Evolutionary conservation across 1,284 basidiomycete genomes (phyloP), one percentile per base, ranked within the genome.

Genomic region (Sanghuangporus sanghuang): DNA sequence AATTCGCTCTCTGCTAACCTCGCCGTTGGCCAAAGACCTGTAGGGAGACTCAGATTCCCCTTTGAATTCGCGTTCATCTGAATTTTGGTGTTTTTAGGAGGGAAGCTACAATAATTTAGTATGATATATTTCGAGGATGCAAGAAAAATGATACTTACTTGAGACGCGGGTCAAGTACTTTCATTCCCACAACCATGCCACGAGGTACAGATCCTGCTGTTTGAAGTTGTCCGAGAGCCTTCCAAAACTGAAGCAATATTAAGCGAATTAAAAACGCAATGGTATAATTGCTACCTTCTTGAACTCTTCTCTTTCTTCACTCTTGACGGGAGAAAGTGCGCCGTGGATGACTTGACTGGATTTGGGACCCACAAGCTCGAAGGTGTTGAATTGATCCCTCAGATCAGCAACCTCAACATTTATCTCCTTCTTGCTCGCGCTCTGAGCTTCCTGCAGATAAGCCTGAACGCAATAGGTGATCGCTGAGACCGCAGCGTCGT

Each of bases 291-390:
- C 50, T 63, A 90, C 90, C 76, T 85, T 78, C 64, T 79, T 81
- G 67, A 90, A 89, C 38, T 86, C 85, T n/a, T 72, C 74, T 46
- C 83, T 75, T 1, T 79, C 70, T 44, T 87, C 84, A 0, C 79
- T 78, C 9, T 78, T 75, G 9, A 82, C 79, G 7, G 87, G 82
- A 32, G 78, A 83, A 55, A 96, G 71, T 1, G 87, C 87, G 18
- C 92, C 90, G 68, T 82, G 85, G 57, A 96, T 74, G 7, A 95
- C 83, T 69, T 91, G 89, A 63, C 84, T 93, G 0, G 92, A 81
- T 71, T 88, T 89, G 1, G 91, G 90, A 2, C 95, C 95, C 78
- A 90, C 89, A 18, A 96, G 83, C 71, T 97, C 93, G 69, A 95
- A 95, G 2, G 87, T 80, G 64, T 92, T 92, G 39, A 95, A 71